Evolutionary conservation across 345 rosid species (phyloP).

Genomic region (Linum lewisii): DNA sequence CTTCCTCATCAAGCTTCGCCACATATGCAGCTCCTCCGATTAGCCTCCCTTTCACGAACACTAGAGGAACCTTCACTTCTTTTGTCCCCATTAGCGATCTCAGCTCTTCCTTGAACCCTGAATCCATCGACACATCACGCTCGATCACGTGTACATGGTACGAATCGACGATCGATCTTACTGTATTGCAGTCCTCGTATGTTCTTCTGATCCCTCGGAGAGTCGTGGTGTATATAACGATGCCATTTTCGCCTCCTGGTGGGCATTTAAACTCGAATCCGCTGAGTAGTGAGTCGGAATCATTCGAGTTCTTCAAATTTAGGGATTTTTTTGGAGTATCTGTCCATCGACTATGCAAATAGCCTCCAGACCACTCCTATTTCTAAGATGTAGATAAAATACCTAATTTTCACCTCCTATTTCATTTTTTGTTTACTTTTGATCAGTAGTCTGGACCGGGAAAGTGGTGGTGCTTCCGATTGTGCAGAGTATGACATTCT

Average conservation of each 20-base stretch:
- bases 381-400: too few relatives aligned
- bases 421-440: too few relatives aligned
- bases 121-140: conserved; percentile 91
- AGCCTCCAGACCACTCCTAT: too few relatives aligned
- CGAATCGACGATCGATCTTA: conserved; percentile 52
- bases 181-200: conserved; percentile 74
- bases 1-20: conserved; percentile 77
- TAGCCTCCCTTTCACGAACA: conserved; percentile 77
- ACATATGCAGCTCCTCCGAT: conserved; percentile 77
- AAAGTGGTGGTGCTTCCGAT: too few relatives aligned
- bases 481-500: too few relatives aligned
- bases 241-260: conserved; percentile 61
- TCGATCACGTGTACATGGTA: conserved; percentile 46
- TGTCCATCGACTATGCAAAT: too few relatives aligned
- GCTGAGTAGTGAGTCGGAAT: conserved; percentile 30
- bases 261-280: conserved; percentile 51
- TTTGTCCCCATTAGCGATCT: conserved; percentile 49
- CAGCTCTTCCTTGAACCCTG: conserved; percentile 77
- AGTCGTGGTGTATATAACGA: conserved; percentile 75
- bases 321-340: conserved; percentile 21
- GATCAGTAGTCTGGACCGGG: too few relatives aligned
- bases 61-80: conserved; percentile 58
- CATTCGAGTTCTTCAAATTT: conserved; percentile 19
- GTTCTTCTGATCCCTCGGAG: conserved; percentile 86
- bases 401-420: too few relatives aligned